Conservation (phyloP, 2,329 filamentous ascomycete genomes). For the Diaporthe nobilis region DNA sequence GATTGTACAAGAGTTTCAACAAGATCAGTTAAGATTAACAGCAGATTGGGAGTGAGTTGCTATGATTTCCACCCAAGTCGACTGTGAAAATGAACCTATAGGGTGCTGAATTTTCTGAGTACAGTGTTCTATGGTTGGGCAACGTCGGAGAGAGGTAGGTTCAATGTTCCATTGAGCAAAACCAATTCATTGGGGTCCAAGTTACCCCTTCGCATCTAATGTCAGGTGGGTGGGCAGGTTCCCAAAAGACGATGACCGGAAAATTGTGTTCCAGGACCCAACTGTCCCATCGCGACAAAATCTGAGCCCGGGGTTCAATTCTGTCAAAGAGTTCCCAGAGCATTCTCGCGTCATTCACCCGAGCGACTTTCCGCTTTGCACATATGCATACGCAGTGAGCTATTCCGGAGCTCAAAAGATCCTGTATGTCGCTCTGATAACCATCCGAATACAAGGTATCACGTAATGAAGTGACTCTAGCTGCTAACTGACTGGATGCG, state of each 20-base stretch:
- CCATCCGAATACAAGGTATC: background rate
- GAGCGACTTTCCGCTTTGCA: slow-evolving; percentile 17
- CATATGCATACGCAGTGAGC: slow-evolving; percentile 8
- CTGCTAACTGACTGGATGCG: background rate
- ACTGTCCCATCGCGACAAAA: background rate
- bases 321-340: background rate
- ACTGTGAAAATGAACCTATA: background rate
- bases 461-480: no score
- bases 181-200: background rate
- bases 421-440: background rate
- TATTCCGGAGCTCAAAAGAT: slow-evolving; percentile 15
- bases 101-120: background rate
- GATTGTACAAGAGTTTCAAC: background rate
- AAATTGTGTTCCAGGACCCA: slow-evolving; percentile 12
- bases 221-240: background rate
- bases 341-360: background rate
- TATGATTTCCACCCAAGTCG: background rate
- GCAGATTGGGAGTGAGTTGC: slow-evolving; percentile 7
- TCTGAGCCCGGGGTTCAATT: slow-evolving; percentile 9
- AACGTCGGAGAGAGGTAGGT: slow-evolving; percentile 13
- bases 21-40: background rate
- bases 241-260: slow-evolving; percentile 3
- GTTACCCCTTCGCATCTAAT: background rate
- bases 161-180: background rate
- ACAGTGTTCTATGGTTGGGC: slow-evolving; percentile 5